These are phyloP conservation scores for Solanum chacoense DNA, from an alignment of 305 asterid species.

Conservation along the genomic window DNA sequence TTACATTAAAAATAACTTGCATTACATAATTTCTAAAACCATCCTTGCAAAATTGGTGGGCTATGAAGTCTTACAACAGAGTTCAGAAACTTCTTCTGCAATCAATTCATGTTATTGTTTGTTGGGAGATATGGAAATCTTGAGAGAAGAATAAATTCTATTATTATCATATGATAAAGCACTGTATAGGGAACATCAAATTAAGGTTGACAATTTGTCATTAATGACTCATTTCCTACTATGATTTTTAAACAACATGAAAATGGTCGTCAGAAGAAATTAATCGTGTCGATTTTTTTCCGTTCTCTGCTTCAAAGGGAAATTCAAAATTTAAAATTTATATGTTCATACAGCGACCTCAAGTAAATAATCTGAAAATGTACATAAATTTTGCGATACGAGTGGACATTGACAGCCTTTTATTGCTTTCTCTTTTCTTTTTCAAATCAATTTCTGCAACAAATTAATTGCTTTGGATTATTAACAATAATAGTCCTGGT, in stretches of 20 bases:
- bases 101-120: not conserved
- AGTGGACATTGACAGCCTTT: not conserved
- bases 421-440: not conserved
- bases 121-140: not conserved
- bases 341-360: not conserved
- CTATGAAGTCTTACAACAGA: not conserved
- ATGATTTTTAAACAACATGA: not conserved
- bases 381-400: not conserved
- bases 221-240: not conserved
- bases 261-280: not conserved
- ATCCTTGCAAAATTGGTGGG: not conserved
- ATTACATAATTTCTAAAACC: not conserved
- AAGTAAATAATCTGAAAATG: not conserved
- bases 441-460: not conserved
- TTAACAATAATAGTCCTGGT: not conserved
- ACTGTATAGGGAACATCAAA: not conserved
- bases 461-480: not conserved
- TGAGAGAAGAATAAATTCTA: not conserved
- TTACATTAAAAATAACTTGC: not conserved
- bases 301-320: not conserved
- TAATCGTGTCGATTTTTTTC: too few relatives aligned
- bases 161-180: not conserved
- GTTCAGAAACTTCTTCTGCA: not conserved
- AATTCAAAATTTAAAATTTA: not conserved
- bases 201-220: not conserved